Evolutionary conservation across 169 alveolate species (phyloP).

Genomic region (Ichthyophthirius multifiliis): DNA sequence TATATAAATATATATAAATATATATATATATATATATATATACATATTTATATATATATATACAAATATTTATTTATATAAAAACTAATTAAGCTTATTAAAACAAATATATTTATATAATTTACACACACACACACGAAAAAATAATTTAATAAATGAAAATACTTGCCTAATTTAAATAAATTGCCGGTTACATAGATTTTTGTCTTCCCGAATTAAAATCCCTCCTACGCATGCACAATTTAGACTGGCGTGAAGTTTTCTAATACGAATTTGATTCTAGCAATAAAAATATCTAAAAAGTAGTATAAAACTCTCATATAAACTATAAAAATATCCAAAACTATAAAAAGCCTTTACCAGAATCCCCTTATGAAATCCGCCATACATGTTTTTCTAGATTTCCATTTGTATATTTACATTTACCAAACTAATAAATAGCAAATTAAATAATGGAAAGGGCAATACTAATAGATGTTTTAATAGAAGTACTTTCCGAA

Average conservation of each 20-base stretch:
- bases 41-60: too few relatives aligned
- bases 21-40: too few relatives aligned
- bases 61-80: too few relatives aligned
- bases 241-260: neutral
- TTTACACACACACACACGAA: too few relatives aligned
- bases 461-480: slow-evolving; percentile 32
- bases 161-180: neutral
- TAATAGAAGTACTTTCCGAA: slow-evolving; percentile 46
- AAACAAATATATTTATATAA: too few relatives aligned
- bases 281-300: neutral
- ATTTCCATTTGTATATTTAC: neutral
- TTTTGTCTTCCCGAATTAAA: slow-evolving; percentile 7
- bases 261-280: neutral
- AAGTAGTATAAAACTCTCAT: neutral
- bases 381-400: neutral
- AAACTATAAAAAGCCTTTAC: neutral
- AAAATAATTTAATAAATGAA: too few relatives aligned
- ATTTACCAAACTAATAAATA: neutral
- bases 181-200: neutral
- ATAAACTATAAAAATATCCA: neutral
- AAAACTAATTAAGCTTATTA: too few relatives aligned
- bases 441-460: slow-evolving; percentile 45
- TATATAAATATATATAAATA: too few relatives aligned
- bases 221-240: neutral
- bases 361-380: neutral